A percentile compares a stretch with the other conserved stretches of the same genome.
Evolutionary conservation across 1,139 yeast species (phyloP).

Genomic region (Pichia sp.): DNA sequence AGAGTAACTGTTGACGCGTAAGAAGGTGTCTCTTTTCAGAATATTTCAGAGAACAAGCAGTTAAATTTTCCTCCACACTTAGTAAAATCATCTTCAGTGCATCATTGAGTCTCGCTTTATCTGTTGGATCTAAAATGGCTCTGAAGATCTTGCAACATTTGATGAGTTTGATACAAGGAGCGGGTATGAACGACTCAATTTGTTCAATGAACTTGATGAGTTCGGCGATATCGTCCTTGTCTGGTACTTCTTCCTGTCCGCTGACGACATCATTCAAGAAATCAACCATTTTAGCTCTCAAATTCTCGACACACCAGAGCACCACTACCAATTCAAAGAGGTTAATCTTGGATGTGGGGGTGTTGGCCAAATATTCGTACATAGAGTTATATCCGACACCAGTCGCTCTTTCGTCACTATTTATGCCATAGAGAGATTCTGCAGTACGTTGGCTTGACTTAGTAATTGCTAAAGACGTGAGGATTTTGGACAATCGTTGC

Average conservation of each 20-base stretch:
- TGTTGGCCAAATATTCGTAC: slow-evolving; percentile 11
- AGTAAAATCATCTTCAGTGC: slow-evolving; percentile 20
- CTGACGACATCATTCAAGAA: slow-evolving; percentile 10
- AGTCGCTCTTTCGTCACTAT: background rate
- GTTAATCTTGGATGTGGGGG: slow-evolving; percentile 10
- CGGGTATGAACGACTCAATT: slow-evolving; percentile 20
- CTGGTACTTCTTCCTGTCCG: slow-evolving; percentile 5
- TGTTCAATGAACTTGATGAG: slow-evolving; percentile 9
- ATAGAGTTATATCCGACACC: slow-evolving; percentile 15
- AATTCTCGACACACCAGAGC: slow-evolving; percentile 10
- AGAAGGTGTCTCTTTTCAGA: too few species aligned
- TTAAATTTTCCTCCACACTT: slow-evolving; percentile 17
- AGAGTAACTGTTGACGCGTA: too few species aligned
- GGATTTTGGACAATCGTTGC: slow-evolving; percentile 7
- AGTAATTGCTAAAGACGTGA: slow-evolving; percentile 7
- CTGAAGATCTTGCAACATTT: slow-evolving; percentile 22
- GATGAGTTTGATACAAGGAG: slow-evolving; percentile 19
- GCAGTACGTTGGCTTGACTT: slow-evolving; percentile 11
- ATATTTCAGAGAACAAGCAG: slow-evolving; percentile 9
- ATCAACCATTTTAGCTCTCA: slow-evolving; percentile 8
- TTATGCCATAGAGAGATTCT: slow-evolving; percentile 4
- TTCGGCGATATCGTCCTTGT: slow-evolving; percentile 1
- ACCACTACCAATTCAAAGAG: slow-evolving; percentile 11
- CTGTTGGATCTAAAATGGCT: slow-evolving; percentile 18
- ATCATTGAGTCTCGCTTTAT: slow-evolving; percentile 15